Evolutionary conservation across 2,329 filamentous ascomycete genomes (phyloP).

Genomic region (Nemania diffusa): DNA sequence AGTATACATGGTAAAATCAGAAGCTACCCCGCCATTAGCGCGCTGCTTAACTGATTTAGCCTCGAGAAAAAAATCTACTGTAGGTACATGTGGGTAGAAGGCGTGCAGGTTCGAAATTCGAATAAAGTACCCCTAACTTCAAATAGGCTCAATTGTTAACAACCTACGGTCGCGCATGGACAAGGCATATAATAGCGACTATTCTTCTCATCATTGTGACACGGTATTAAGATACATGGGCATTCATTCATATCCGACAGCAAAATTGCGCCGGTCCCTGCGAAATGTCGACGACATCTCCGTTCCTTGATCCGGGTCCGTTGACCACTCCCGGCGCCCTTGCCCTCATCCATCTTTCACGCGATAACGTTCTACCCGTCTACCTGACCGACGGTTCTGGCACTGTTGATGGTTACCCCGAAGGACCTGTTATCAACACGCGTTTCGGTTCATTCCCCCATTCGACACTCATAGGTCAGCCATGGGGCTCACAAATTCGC

Average conservation of each 20-base stretch:
- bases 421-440: conserved; percentile 86
- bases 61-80: conserved; percentile 8
- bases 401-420: conserved; percentile 75
- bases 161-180: not conserved
- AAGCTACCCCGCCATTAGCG: conserved; percentile 38
- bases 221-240: not conserved
- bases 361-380: conserved; percentile 84
- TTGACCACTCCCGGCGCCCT: conserved; percentile 72
- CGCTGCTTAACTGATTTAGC: conserved; percentile 10
- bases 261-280: not conserved
- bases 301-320: conserved; percentile 79
- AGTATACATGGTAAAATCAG: not conserved
- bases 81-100: not conserved
- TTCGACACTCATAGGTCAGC: conserved; percentile 77
- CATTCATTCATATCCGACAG: not conserved
- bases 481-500: conserved; percentile 92
- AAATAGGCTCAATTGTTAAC: not conserved
- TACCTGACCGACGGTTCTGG: conserved; percentile 72
- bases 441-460: conserved; percentile 92
- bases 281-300: conserved; percentile 64
- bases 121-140: too few species aligned
- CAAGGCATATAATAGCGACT: not conserved
- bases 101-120: not conserved
- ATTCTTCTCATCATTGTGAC: not conserved
- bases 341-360: conserved; percentile 86